Conservation (phyloP, 169 alveolate genomes). For the Plasmodium sp. region DNA sequence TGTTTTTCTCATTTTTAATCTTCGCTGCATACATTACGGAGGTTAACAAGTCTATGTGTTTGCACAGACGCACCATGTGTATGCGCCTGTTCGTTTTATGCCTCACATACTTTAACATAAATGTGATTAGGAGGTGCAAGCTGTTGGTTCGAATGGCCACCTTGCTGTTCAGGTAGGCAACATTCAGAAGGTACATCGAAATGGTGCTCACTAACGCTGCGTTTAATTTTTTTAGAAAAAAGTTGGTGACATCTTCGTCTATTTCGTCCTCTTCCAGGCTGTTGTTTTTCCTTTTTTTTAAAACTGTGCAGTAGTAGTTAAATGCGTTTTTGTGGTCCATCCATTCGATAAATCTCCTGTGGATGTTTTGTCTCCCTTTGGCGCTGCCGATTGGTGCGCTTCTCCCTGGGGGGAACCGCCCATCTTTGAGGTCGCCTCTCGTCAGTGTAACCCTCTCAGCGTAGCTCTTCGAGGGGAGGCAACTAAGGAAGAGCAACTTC, state of each 20-base stretch:
- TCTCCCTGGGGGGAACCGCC: not conserved
- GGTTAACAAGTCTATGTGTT: constrained; percentile 7
- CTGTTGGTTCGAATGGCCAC: constrained; percentile 23
- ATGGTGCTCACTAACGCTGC: not conserved
- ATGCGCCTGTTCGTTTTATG: constrained; percentile 30
- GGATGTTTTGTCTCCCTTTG: not conserved
- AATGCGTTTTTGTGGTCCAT: constrained; percentile 32
- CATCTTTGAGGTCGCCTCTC: not conserved
- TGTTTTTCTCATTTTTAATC: constrained; percentile 19
- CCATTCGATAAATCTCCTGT: not conserved
- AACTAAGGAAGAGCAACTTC: constrained; percentile 48
- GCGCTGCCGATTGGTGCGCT: not conserved
- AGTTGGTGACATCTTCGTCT: constrained; percentile 7
- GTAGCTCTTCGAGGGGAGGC: constrained; percentile 16
- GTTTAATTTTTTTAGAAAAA: constrained; percentile 17
- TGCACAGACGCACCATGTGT: not conserved
- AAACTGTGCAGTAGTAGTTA: constrained; percentile 29
- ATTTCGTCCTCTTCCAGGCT: constrained; percentile 28
- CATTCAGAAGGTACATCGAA: constrained; percentile 15
- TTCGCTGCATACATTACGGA: constrained; percentile 23
- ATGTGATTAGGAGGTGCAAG: constrained; percentile 5
- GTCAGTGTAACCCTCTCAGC: constrained; percentile 39
- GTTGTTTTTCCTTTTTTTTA: constrained; percentile 48
- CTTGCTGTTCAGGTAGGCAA: constrained; percentile 61
- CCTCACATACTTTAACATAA: constrained; percentile 41